Evolutionary conservation across 2,329 filamentous ascomycete genomes (phyloP).

Genomic region (Fusarium haematococcum): DNA sequence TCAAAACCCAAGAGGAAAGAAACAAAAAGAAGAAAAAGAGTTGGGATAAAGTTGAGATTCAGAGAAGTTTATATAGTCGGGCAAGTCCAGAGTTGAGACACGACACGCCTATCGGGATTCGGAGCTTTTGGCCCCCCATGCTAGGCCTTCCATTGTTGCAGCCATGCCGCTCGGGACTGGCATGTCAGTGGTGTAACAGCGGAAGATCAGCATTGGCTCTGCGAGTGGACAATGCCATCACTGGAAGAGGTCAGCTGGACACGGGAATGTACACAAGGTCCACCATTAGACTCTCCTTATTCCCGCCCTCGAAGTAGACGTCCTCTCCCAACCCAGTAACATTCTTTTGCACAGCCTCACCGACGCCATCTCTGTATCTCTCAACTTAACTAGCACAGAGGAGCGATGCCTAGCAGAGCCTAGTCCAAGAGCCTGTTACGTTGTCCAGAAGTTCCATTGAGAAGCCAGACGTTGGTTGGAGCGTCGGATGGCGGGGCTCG

Average conservation of each 20-base stretch:
- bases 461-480: slow-evolving; percentile 15
- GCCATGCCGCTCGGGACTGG: slow-evolving; percentile 16
- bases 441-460: slow-evolving; percentile 11
- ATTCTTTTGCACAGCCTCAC: too few relatives aligned
- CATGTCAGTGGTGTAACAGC: slow-evolving; percentile 39
- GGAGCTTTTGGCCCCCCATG: slow-evolving; percentile 12
- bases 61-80: slow-evolving; percentile 30
- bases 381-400: slow-evolving; percentile 17
- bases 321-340: too few relatives aligned
- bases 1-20: slow-evolving; percentile 3
- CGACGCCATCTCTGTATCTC: neutral
- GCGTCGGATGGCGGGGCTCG: slow-evolving; percentile 11
- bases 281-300: too few relatives aligned
- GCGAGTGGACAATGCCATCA: slow-evolving; percentile 24
- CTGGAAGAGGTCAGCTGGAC: slow-evolving; percentile 36
- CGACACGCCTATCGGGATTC: slow-evolving; percentile 13
- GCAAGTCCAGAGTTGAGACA: slow-evolving; percentile 6
- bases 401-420: slow-evolving; percentile 26
- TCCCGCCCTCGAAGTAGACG: too few relatives aligned
- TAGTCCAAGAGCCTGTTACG: slow-evolving; percentile 18
- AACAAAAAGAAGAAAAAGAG: slow-evolving; percentile 1
- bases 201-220: slow-evolving; percentile 17
- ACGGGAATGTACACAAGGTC: slow-evolving; percentile 1
- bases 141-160: slow-evolving; percentile 29
- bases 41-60: neutral